Evolutionary conservation across 2,329 filamentous ascomycete genomes (phyloP).

Genomic region (Madurella fahalii): DNA sequence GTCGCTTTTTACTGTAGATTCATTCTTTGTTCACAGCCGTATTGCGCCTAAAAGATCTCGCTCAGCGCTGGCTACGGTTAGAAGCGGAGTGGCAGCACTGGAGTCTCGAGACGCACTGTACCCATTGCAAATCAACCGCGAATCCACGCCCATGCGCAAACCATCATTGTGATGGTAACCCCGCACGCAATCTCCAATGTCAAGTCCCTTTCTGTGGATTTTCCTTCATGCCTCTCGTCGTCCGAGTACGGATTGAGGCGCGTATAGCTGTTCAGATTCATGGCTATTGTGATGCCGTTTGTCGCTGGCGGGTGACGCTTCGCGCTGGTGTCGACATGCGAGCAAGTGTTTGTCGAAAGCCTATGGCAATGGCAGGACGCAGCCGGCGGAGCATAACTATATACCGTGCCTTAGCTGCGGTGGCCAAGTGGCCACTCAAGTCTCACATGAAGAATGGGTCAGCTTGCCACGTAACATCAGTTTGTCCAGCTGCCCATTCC

Average conservation of each 20-base stretch:
- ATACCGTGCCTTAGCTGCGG: background rate
- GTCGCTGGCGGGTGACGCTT: background rate
- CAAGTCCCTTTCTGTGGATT: background rate
- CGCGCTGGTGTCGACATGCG: background rate
- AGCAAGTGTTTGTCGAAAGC: background rate
- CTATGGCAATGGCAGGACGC: too few relatives aligned
- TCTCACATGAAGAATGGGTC: conserved; percentile 1
- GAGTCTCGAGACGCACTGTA: background rate
- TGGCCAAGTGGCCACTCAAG: background rate
- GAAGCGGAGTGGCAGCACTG: too few relatives aligned
- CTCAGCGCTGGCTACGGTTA: too few relatives aligned
- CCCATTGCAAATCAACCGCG: background rate
- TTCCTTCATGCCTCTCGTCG: conserved; percentile 9
- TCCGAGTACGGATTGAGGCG: conserved; percentile 22
- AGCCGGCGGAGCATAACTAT: too few relatives aligned
- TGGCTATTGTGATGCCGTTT: conserved; percentile 1
- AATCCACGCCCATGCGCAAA: background rate
- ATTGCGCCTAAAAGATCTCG: too few relatives aligned
- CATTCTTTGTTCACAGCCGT: too few relatives aligned
- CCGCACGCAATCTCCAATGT: conserved; percentile 4
- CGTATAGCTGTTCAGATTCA: conserved; percentile 25
- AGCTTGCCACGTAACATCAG: conserved; percentile 3
- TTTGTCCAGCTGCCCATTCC: background rate
- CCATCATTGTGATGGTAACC: background rate
- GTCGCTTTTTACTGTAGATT: too few relatives aligned